These are phyloP conservation scores for Yamadazyma siamensis DNA, from an alignment of 1,139 yeast genomes.

Conservation along the genomic window DNA sequence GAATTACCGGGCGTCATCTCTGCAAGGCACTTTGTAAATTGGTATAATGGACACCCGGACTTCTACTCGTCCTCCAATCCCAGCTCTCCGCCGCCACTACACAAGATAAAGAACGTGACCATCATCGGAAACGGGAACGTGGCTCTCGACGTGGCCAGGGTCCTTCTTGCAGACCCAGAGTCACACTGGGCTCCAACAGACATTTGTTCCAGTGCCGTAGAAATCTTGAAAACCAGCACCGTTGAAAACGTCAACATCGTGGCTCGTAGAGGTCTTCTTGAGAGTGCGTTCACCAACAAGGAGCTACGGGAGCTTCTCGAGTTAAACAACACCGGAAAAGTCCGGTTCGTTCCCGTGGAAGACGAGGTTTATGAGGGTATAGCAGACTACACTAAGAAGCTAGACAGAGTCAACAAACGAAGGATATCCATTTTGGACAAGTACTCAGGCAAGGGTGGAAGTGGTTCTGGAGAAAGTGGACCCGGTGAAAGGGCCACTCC, in stretches of 20 bases:
- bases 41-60: constrained; percentile 93
- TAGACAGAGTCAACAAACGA: constrained; percentile 70
- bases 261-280: constrained; percentile 80
- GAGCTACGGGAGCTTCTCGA: constrained; percentile 84
- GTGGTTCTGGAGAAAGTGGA: constrained; percentile 18
- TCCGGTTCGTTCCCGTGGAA: constrained; percentile 53
- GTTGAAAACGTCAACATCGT: constrained; percentile 68
- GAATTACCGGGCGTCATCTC: constrained; percentile 64
- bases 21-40: constrained; percentile 86
- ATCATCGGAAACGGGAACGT: constrained; percentile 98
- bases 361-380: constrained; percentile 39
- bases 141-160: constrained; percentile 88
- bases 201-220: constrained; percentile 61
- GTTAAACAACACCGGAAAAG: constrained; percentile 48
- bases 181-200: constrained; percentile 69
- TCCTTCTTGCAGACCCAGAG: constrained; percentile 58
- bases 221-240: constrained; percentile 45
- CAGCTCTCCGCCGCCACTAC: constrained; percentile 50
- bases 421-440: constrained; percentile 62
- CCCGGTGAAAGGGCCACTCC: constrained; percentile 11
- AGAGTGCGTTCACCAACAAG: constrained; percentile 88
- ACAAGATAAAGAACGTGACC: constrained; percentile 60
- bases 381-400: constrained; percentile 29
- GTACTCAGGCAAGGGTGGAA: constrained; percentile 26
- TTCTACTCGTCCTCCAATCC: constrained; percentile 25